Percentiles rank a stretch among this genome's conserved stretches.
Conservation (phyloP, 2,329 filamentous ascomycete species). For the Onygena corvina region DNA sequence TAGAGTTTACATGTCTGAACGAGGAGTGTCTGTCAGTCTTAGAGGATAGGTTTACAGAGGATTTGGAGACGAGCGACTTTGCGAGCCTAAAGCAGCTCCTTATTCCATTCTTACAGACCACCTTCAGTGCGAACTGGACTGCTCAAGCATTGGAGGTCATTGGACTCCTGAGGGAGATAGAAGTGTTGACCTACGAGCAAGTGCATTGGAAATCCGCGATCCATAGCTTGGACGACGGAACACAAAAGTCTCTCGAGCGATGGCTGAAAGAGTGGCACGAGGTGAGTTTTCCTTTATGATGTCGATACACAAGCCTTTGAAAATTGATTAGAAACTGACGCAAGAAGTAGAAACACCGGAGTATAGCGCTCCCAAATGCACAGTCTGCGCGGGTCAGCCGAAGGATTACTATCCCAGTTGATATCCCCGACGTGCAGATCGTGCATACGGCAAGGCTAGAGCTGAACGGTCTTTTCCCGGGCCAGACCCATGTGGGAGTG, state of each 20-base stretch:
- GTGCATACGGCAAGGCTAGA: constrained; percentile 56
- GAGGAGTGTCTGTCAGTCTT: constrained; percentile 52
- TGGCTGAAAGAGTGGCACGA: constrained; percentile 41
- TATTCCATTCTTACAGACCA: constrained; percentile 38
- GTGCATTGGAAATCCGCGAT: constrained; percentile 45
- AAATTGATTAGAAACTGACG: not conserved
- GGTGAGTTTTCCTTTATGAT: constrained; percentile 25
- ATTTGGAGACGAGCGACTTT: constrained; percentile 39
- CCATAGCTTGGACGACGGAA: constrained; percentile 37
- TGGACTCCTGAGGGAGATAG: constrained; percentile 42
- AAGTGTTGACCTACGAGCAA: constrained; percentile 40
- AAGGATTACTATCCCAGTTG: constrained; percentile 76
- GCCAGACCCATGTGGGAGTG: constrained; percentile 30
- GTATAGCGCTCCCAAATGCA: constrained; percentile 23
- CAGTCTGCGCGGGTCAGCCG: constrained; percentile 34
- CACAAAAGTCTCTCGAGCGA: constrained; percentile 31
- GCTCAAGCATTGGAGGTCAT: constrained; percentile 43
- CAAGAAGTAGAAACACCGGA: constrained; percentile 20
- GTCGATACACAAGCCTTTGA: not conserved
- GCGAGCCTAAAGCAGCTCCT: constrained; percentile 40
- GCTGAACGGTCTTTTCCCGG: constrained; percentile 3
- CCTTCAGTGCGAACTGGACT: constrained; percentile 36
- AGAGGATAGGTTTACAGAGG: constrained; percentile 35
- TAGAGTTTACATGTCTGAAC: constrained; percentile 65
- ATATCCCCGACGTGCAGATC: constrained; percentile 70